Evolutionary conservation across 129 eudicot genomes (phyloP).

Genomic region (Chrysanthemum seticuspe): DNA sequence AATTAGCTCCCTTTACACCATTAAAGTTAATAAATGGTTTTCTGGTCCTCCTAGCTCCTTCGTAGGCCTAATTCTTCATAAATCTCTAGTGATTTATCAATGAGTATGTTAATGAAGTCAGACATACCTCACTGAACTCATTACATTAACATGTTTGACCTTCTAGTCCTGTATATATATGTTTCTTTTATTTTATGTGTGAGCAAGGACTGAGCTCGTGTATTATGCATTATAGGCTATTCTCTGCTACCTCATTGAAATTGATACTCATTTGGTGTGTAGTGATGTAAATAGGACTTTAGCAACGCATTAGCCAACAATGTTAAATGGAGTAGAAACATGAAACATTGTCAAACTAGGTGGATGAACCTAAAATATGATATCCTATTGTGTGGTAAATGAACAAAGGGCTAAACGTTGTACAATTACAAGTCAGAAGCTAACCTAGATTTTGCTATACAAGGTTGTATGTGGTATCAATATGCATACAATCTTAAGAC

Average conservation of each 20-base stretch:
- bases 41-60: neutral
- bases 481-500: neutral
- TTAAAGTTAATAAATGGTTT: neutral
- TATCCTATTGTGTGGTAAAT: neutral
- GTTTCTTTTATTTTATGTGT: neutral
- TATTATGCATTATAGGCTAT: neutral
- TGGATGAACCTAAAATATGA: neutral
- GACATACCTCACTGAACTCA: neutral
- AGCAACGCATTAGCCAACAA: neutral
- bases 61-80: neutral
- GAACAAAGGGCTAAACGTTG: neutral
- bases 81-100: neutral
- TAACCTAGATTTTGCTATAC: too few relatives aligned
- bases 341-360: neutral
- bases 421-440: neutral
- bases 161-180: neutral
- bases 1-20: neutral
- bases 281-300: neutral
- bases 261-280: neutral
- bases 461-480: too few relatives aligned
- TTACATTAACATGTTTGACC: neutral
- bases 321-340: neutral
- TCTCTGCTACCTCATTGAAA: neutral
- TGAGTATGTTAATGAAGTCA: neutral
- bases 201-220: neutral